Evolutionary conservation across 1,139 yeast genomes (phyloP), one percentile per base, ranked within the genome.

Genomic region (Protomyces pachydermus): DNA sequence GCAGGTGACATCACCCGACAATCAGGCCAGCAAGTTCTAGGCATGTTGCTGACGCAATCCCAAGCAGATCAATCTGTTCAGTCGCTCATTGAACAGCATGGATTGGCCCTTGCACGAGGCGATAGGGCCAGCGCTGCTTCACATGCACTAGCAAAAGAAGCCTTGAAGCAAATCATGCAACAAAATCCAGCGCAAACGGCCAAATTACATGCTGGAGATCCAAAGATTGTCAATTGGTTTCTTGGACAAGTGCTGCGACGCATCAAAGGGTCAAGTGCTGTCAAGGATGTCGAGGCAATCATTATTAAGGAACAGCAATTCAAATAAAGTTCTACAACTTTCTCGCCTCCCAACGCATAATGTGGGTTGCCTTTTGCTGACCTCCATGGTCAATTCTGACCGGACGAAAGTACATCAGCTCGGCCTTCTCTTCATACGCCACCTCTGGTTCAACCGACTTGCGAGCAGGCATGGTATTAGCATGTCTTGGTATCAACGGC

Each of bases 241-340:
- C 81, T 93, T 2, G 98, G 98, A 0, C 83, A 83, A 72, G 96
- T 91, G 16, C 90, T 95, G 96, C 82, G 84, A 69, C 78, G 80
- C 66, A 82, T 89, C 1, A 85, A 84, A 67, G 97, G 97, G 1
- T 60, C 57, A 32, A 58, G 65, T 25, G 51, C 56, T 9, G 67
- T 69, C 6, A 60, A 64, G 16, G 65, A 66, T 18, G 56, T 67
- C 3, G 65, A 65, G 34, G 32, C 18, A 14, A 20, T 35, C 10
- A 42, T 42, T 42, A 10, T 20, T 4, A n/a, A 1, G 3, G 48
- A 42, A 18, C 48, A 42, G 18, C 20, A 42, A 18, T 18, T 12
- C 18, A 20, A 42, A 42, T 16, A 5, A n/a, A 6, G 4, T 14
- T 38, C 25, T 18, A 42, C 16, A 20, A 10, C 25, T 9, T n/a